phyloP scores from a whole-genome alignment of 2,329 filamentous ascomycete genomes.

The Ophiostoma perfectum region DNA sequence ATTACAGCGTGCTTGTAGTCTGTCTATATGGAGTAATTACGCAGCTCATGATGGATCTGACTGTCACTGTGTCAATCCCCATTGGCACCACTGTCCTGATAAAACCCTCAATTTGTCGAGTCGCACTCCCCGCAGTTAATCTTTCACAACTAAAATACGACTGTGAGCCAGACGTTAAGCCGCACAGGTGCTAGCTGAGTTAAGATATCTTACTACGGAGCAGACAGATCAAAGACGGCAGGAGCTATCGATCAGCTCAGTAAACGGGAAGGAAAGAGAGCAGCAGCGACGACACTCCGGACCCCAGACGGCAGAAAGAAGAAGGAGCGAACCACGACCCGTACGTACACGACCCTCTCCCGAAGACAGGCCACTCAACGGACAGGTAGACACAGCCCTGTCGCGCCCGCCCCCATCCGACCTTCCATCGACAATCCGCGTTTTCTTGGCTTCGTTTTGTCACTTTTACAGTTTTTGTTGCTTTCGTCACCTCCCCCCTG shows the following conservation, averaged over 20 bases:
- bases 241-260: background rate
- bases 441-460: slow-evolving; percentile 12
- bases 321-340: background rate
- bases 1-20: background rate
- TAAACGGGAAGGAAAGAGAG: background rate
- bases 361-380: background rate
- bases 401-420: slow-evolving; percentile 9
- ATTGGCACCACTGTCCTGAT: background rate
- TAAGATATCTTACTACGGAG: background rate
- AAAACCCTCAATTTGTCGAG: slow-evolving; percentile 12
- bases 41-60: background rate
- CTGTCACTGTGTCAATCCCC: too few relatives aligned
- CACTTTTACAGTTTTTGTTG: background rate
- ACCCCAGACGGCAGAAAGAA: background rate
- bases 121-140: slow-evolving; percentile 6
- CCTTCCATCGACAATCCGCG: background rate
- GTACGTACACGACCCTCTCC: background rate
- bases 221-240: background rate
- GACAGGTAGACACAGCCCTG: slow-evolving; percentile 10
- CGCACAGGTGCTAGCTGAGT: too few relatives aligned
- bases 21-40: background rate
- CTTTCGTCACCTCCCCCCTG: too few relatives aligned
- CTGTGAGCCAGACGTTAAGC: too few relatives aligned
- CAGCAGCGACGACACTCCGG: background rate
- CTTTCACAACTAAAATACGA: background rate